Evolutionary conservation across 2,329 filamentous ascomycete species (phyloP).

Genomic region (Botryotinia calthae): DNA sequence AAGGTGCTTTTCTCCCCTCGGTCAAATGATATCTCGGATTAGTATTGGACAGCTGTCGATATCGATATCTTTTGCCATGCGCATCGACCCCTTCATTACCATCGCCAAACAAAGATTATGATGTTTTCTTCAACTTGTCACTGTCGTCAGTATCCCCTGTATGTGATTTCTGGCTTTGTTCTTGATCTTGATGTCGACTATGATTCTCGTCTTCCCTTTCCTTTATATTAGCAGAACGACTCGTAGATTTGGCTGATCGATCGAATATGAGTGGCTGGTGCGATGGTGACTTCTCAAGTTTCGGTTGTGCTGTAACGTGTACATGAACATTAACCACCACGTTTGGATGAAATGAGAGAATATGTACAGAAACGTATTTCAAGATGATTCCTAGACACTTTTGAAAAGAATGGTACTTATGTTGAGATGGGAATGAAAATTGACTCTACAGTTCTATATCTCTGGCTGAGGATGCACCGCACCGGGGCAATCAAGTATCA

Average conservation of each 20-base stretch:
- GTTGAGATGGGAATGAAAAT: not conserved
- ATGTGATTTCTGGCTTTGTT: not conserved
- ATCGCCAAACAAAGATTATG: not conserved
- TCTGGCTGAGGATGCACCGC: not conserved
- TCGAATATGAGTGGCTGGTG: not conserved
- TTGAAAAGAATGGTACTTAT: not conserved
- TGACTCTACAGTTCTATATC: not conserved
- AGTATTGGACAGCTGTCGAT: not conserved
- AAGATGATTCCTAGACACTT: not conserved
- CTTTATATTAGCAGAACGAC: not conserved
- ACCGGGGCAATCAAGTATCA: not conserved
- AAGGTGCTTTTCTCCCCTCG: not conserved
- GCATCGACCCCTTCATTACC: conserved; percentile 12
- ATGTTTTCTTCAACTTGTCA: not conserved
- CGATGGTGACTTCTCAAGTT: not conserved
- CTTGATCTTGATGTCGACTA: not conserved
- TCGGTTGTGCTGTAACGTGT: conserved; percentile 6
- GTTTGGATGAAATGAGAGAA: not conserved
- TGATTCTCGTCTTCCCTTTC: not conserved
- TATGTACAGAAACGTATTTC: not conserved
- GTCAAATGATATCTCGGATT: not conserved
- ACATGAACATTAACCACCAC: conserved; percentile 13
- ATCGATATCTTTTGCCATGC: not conserved
- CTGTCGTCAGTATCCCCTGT: not conserved
- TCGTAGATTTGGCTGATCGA: not conserved